Conservation (phyloP, 352 stramenopile genomes). For the Pythium brachiatum region DNA sequence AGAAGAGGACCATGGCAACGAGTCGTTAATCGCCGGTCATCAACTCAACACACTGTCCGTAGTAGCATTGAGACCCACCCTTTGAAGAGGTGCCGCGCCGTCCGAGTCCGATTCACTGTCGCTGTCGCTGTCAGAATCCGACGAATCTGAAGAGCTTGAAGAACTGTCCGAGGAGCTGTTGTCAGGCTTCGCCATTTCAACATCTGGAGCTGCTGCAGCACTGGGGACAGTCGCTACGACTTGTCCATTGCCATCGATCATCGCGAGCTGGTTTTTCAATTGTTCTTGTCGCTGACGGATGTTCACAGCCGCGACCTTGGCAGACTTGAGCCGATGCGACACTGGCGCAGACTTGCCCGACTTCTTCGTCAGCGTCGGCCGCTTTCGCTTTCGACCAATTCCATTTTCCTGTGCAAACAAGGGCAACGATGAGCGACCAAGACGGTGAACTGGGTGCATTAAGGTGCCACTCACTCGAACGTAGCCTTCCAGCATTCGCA, state of each 20-base stretch:
- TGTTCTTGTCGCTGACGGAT: conserved; percentile 72
- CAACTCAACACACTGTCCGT: conserved; percentile 22
- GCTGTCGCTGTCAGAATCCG: conserved; percentile 84
- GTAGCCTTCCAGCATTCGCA: conserved; percentile 89
- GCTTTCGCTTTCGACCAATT: conserved; percentile 85
- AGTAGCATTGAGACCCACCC: conserved; percentile 68
- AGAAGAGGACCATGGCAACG: conserved; percentile 26
- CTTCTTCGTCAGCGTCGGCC: conserved; percentile 48
- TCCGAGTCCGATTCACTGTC: conserved; percentile 83
- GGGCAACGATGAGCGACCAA: conserved; percentile 1
- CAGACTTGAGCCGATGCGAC: conserved; percentile 70
- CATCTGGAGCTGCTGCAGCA: conserved; percentile 24
- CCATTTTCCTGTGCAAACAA: conserved; percentile 62
- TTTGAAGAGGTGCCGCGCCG: conserved; percentile 69
- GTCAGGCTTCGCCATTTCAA: conserved; percentile 38
- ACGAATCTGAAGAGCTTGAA: conserved; percentile 78
- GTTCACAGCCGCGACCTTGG: conserved; percentile 77
- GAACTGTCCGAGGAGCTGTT: conserved; percentile 60
- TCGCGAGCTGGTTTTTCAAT: conserved; percentile 72
- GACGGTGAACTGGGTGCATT: conserved; percentile 9
- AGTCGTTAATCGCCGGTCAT: conserved; percentile 23
- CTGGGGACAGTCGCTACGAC: conserved; percentile 1
- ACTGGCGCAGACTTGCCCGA: conserved; percentile 46
- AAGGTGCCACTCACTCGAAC: conserved; percentile 60
- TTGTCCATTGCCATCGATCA: conserved; percentile 53